Conservation (phyloP, 352 stramenopile species). For the Aphanomyces euteiches region DNA sequence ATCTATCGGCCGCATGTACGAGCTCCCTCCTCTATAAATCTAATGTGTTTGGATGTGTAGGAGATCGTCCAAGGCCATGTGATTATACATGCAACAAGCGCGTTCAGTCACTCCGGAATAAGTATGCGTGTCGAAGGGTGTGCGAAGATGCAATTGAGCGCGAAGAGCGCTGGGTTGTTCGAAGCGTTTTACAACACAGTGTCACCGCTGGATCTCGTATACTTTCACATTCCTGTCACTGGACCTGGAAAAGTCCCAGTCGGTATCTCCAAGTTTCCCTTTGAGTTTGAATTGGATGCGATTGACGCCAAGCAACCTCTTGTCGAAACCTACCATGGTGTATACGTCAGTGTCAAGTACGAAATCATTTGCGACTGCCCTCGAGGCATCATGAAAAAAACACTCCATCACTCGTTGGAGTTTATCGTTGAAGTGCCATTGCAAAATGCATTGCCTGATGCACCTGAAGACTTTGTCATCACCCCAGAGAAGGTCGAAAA, state of each 20-base stretch:
- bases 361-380: slow-evolving; percentile 80
- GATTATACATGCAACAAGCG: slow-evolving; percentile 79
- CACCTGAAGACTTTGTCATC: slow-evolving; percentile 73
- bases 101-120: slow-evolving; percentile 76
- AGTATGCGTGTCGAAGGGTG: slow-evolving; percentile 82
- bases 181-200: slow-evolving; percentile 82
- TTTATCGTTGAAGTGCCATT: slow-evolving; percentile 90
- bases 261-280: slow-evolving; percentile 84
- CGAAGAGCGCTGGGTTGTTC: slow-evolving; percentile 73
- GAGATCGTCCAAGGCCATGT: slow-evolving; percentile 82
- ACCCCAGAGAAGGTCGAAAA: slow-evolving; percentile 84
- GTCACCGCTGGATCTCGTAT: slow-evolving; percentile 69
- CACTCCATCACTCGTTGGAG: slow-evolving; percentile 77
- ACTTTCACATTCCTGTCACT: slow-evolving; percentile 75
- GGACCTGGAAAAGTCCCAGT: slow-evolving; percentile 64
- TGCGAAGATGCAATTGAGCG: slow-evolving; percentile 74
- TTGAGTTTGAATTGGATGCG: slow-evolving; percentile 79
- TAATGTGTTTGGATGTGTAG: slow-evolving; percentile 32
- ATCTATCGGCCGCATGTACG: slow-evolving; percentile 80
- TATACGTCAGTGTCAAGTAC: slow-evolving; percentile 90
- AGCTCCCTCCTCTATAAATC: background rate
- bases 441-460: slow-evolving; percentile 52
- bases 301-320: slow-evolving; percentile 59
- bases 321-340: slow-evolving; percentile 90
- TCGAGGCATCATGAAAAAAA: slow-evolving; percentile 85